Conservation (phyloP, 139 green algal species). For the Pleodorina starrii region DNA sequence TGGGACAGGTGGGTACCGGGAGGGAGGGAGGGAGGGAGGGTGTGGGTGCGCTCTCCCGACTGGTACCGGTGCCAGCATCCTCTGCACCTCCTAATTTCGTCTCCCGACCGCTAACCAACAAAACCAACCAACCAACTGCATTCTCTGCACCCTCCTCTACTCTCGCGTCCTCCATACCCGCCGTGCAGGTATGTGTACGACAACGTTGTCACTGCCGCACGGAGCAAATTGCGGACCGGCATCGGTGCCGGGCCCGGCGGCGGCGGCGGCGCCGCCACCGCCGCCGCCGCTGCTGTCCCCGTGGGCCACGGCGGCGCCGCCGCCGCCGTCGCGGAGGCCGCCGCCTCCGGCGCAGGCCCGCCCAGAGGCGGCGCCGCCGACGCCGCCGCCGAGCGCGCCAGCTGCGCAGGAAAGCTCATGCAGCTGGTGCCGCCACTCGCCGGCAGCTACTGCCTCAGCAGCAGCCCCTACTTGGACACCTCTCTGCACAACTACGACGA, state of each 20-base stretch:
- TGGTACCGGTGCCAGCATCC: too few species aligned
- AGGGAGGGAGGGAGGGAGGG: too few species aligned
- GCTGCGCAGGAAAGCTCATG: conserved; percentile 17
- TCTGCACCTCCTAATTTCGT: too few species aligned
- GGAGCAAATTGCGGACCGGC: background rate
- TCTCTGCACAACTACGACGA: conserved; percentile 34
- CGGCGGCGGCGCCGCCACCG: background rate
- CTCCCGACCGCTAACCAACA: too few species aligned
- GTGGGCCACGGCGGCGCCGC: background rate
- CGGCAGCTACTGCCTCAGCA: background rate
- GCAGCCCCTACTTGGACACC: conserved; percentile 35
- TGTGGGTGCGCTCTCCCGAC: too few species aligned
- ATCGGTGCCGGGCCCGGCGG: background rate
- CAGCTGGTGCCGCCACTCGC: conserved; percentile 17
- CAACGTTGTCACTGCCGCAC: background rate
- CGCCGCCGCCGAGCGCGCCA: background rate
- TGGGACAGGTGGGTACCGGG: conserved; percentile 38
- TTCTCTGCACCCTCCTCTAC: too few species aligned
- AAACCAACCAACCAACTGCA: too few species aligned
- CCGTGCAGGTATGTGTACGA: conserved; percentile 21
- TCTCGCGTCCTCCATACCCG: too few species aligned
- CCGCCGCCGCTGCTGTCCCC: background rate
- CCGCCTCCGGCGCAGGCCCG: background rate
- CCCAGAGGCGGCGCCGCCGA: background rate
- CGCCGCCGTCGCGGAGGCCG: background rate